phyloP scores from a whole-genome alignment of 2,329 filamentous ascomycete species.

The Bipolaris oryzae region DNA sequence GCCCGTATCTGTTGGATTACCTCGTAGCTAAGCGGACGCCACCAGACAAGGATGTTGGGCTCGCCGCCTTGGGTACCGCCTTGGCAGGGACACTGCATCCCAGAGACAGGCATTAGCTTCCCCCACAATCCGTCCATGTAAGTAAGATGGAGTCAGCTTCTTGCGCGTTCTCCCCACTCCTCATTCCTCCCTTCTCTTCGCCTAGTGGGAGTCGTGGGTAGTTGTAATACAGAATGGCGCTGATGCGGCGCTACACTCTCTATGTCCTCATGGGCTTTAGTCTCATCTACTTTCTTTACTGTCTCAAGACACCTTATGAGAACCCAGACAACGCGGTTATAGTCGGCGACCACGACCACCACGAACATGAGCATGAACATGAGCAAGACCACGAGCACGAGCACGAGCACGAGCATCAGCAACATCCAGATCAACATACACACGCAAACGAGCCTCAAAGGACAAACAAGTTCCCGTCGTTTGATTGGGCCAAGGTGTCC shows the following conservation, averaged over 20 bases:
- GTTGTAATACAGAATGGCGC: conserved; percentile 44
- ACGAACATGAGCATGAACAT: conserved; percentile 9
- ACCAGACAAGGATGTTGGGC: neutral
- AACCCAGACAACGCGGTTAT: conserved; percentile 3
- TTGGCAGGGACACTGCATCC: conserved; percentile 1
- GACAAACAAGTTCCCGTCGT: conserved; percentile 22
- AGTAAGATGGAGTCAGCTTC: neutral
- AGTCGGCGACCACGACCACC: conserved; percentile 14
- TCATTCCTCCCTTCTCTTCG: conserved; percentile 2
- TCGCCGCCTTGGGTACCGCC: neutral
- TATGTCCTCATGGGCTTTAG: conserved; percentile 44
- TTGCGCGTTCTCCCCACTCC: neutral
- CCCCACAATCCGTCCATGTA: neutral
- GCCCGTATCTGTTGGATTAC: neutral
- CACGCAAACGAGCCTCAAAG: neutral
- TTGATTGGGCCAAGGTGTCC: conserved; percentile 51
- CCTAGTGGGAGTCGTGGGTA: conserved; percentile 11
- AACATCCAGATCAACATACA: conserved; percentile 12
- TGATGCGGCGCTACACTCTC: conserved; percentile 46
- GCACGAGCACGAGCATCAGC: neutral
- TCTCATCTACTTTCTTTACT: conserved; percentile 47
- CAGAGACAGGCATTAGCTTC: neutral
- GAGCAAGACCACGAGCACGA: conserved; percentile 14
- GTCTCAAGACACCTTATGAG: conserved; percentile 46
- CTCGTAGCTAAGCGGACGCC: neutral